A percentile compares a stretch with the other conserved stretches of the same genome.
Conservation (phyloP, 2,329 filamentous ascomycete genomes). For the Fusarium burgessii region DNA sequence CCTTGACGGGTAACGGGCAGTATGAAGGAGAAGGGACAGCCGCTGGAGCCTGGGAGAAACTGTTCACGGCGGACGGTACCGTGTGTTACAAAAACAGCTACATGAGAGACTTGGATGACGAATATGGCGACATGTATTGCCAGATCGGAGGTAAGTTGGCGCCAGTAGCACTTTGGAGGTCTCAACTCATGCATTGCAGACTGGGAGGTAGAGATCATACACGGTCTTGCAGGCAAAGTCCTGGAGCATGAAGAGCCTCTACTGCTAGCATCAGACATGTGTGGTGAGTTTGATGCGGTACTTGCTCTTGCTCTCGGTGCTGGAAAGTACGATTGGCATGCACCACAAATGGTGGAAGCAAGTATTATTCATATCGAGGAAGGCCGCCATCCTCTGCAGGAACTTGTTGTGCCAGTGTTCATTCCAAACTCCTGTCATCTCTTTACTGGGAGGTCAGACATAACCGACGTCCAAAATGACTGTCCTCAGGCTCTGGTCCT, state of each 20-base stretch:
- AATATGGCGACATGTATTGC: constrained; percentile 87
- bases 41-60: constrained; percentile 77
- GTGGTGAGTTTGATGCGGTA: constrained; percentile 88
- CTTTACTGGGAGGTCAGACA: constrained; percentile 62
- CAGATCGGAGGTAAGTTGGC: constrained; percentile 77
- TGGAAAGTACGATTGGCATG: constrained; percentile 75
- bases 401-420: constrained; percentile 82
- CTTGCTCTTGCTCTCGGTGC: constrained; percentile 85
- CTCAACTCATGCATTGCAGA: constrained; percentile 62
- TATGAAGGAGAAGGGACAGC: constrained; percentile 71
- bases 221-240: constrained; percentile 78
- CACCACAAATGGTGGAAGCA: constrained; percentile 75
- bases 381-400: constrained; percentile 90
- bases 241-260: constrained; percentile 77
- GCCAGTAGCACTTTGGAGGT: neutral
- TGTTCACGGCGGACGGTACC: constrained; percentile 77
- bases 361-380: constrained; percentile 80
- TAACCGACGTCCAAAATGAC: neutral
- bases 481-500: constrained; percentile 75
- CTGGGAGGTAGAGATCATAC: constrained; percentile 88
- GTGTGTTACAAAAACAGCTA: constrained; percentile 88
- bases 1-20: constrained; percentile 65
- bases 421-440: constrained; percentile 85
- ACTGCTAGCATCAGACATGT: constrained; percentile 77
- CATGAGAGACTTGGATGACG: constrained; percentile 83